A percentile compares a stretch with the other conserved stretches of the same genome.
These are phyloP conservation scores for Xerophyta viscosa DNA, from an alignment of 106 monocot species.

Conservation along the genomic window DNA sequence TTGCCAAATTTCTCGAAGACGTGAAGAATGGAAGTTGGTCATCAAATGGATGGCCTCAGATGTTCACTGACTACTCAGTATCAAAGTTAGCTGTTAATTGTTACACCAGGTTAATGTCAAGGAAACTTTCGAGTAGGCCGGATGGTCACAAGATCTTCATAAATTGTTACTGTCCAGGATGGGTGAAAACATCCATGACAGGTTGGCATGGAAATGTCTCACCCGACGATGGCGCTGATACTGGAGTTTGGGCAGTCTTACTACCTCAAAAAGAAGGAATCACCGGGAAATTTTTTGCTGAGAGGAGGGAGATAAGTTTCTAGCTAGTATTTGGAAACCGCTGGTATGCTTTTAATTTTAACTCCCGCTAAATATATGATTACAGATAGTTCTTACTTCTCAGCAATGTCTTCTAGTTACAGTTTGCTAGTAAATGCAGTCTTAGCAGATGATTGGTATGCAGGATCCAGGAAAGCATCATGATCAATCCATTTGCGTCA, in stretches of 20 bases:
- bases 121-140: conserved; percentile 31
- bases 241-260: conserved; percentile 71
- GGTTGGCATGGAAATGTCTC: conserved; percentile 74
- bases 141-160: conserved; percentile 55
- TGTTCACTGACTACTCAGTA: conserved; percentile 83
- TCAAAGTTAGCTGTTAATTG: conserved; percentile 81
- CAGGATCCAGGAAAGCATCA: too few species aligned
- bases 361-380: background rate
- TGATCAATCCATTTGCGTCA: too few species aligned
- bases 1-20: conserved; percentile 57
- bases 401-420: too few species aligned
- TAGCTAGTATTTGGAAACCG: conserved; percentile 7
- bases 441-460: too few species aligned
- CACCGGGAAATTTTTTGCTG: conserved; percentile 78
- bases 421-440: too few species aligned
- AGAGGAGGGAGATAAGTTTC: conserved; percentile 76
- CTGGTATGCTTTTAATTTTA: background rate
- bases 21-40: conserved; percentile 46
- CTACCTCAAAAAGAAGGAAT: conserved; percentile 4
- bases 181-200: conserved; percentile 95
- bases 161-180: conserved; percentile 91
- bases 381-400: too few species aligned
- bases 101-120: conserved; percentile 67
- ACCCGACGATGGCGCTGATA: conserved; percentile 75
- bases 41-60: conserved; percentile 61